Conservation (phyloP, 768 basidiomycete species). For the Hemileccinum rubropunctum region DNA sequence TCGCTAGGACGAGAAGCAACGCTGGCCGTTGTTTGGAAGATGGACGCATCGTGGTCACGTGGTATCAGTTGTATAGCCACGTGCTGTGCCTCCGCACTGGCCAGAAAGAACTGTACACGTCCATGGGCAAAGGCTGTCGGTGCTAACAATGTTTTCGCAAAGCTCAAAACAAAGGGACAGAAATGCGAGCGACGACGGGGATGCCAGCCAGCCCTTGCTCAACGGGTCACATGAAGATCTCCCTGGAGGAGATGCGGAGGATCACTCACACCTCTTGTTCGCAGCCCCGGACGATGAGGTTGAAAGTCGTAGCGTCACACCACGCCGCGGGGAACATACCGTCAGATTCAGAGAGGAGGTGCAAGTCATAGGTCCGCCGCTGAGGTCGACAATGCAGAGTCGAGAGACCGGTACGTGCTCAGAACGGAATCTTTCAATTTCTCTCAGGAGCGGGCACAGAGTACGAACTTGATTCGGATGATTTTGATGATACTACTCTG, state of each 20-base stretch:
- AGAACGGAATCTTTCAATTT: background rate
- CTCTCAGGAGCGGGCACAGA: conserved; percentile 43
- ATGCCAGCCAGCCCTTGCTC: conserved; percentile 61
- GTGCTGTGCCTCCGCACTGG: background rate
- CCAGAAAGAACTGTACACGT: background rate
- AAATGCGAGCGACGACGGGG: conserved; percentile 26
- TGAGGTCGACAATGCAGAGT: conserved; percentile 71
- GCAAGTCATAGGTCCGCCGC: conserved; percentile 62
- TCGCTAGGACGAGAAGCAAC: background rate
- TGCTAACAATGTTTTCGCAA: conserved; percentile 29
- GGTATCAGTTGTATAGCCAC: conserved; percentile 6
- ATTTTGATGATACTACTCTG: conserved; percentile 56
- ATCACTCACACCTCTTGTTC: conserved; percentile 44
- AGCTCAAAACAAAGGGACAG: conserved; percentile 29
- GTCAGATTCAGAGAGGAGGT: conserved; percentile 71
- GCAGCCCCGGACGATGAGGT: conserved; percentile 53
- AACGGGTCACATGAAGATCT: conserved; percentile 41
- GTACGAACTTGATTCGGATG: conserved; percentile 83
- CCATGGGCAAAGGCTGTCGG: conserved; percentile 14
- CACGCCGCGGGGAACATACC: conserved; percentile 40
- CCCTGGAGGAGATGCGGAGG: conserved; percentile 24
- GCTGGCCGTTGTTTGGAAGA: background rate
- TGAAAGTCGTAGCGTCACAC: conserved; percentile 31
- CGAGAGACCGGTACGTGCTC: conserved; percentile 75
- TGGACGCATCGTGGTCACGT: conserved; percentile 21